Base-by-base conservation (phyloP, 768 basidiomycete species). In the Amanita polypyramis region DNA sequence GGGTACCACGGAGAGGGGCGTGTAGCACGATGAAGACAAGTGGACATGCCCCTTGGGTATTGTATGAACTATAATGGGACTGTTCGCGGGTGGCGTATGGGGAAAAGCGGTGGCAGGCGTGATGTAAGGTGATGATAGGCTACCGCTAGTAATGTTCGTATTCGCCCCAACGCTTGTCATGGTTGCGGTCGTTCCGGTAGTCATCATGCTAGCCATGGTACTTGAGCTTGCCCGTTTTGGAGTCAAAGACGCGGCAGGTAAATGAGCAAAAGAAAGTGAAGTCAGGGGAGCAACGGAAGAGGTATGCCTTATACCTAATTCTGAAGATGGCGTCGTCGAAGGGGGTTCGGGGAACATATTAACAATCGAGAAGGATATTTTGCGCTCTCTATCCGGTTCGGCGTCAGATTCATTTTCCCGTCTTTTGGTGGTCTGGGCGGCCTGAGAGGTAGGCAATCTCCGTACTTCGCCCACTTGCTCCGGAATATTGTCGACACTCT, bases 261-360 rank as follows among this genome's bases (percentile, higher is more conserved):
- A 15, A n/a, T 15, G 2, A 6, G n/a, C 14, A 23, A 23, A 35
- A 4, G 20, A 15, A 33, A 32, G 11, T 14, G 21, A 15, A n/a
- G 15, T 35, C 8, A 9, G 32, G 38, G 29, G 20, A 5, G n/a
- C 7, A 5, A 15, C 8, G 3, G 38, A n/a, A 21, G 38, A 21
- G 14, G 40, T 25, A 14, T n/a, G 20, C 9, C 2, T 14, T 19
- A 15, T 36, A 19, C 25, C 23, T 4, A 30, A 21, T n/a, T 37
- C 47, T 20, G 47, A 40, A 40, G 27, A 38, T 14, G 29, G 46
- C 4, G 12, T 11, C 10, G 29, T 42, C 17, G 47, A 30, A 0
- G 47, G 47, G 6, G 47, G 47, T 5, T 49, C 47, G 2, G 47
- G 47, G 40, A 49, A 49, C 39, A 41, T 33, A 14, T 49, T 19